These are phyloP conservation scores for Hymenoscyphus linearis DNA, from an alignment of 2,329 filamentous ascomycete genomes.

Conservation along the genomic window DNA sequence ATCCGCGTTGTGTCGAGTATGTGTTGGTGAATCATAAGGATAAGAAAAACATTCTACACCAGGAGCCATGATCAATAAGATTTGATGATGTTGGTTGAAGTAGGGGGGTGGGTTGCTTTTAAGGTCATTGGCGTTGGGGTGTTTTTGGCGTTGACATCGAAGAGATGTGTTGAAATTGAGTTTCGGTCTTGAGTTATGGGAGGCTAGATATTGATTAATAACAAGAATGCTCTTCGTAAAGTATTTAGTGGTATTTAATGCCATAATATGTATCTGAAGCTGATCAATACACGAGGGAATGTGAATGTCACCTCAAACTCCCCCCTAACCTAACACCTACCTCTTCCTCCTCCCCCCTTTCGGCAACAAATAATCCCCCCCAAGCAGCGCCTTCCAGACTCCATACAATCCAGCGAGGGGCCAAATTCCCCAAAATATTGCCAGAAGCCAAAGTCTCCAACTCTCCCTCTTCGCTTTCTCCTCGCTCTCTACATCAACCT, in stretches of 20 bases:
- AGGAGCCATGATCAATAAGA: constrained; percentile 4
- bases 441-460: constrained; percentile 30
- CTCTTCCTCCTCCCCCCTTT: constrained; percentile 6
- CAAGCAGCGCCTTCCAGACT: constrained; percentile 22
- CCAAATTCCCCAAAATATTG: constrained; percentile 30
- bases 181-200: too few relatives aligned
- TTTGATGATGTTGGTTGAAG: neutral
- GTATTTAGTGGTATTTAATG: too few relatives aligned
- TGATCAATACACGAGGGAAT: neutral
- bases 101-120: neutral
- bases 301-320: neutral
- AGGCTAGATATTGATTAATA: too few relatives aligned
- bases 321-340: neutral
- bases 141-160: neutral
- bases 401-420: constrained; percentile 30
- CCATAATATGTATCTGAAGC: too few relatives aligned
- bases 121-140: neutral
- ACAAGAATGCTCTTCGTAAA: too few relatives aligned
- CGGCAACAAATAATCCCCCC: constrained; percentile 28
- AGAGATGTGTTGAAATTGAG: too few relatives aligned
- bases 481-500: constrained; percentile 43
- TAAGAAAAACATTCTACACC: constrained; percentile 21
- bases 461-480: constrained; percentile 25
- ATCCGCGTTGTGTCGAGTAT: constrained; percentile 29
- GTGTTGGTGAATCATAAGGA: constrained; percentile 28